Conservation (phyloP, 495 filamentous ascomycete species). For the Choiromyces venosus region DNA sequence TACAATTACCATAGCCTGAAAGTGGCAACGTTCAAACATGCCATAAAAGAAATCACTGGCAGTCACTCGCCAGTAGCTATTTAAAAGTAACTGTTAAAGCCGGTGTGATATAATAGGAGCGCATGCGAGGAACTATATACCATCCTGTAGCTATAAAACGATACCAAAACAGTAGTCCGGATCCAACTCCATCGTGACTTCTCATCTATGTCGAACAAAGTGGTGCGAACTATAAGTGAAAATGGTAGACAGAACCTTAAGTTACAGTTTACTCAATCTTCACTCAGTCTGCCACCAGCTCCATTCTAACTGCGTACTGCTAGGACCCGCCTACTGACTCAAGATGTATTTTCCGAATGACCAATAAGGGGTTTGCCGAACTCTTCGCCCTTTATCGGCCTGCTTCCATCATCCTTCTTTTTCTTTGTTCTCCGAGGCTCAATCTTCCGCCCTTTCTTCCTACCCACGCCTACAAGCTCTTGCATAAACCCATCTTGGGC, state of each 20-base stretch:
- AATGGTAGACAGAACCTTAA: background rate
- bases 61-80: background rate
- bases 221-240: background rate
- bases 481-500: conserved; percentile 22
- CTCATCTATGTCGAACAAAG: background rate
- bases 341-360: background rate
- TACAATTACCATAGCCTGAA: background rate
- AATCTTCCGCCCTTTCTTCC: background rate
- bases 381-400: background rate
- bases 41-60: background rate
- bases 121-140: background rate
- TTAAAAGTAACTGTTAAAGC: background rate
- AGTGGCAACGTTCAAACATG: background rate
- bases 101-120: background rate
- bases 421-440: background rate
- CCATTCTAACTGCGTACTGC: background rate
- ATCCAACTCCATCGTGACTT: background rate
- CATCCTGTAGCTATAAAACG: background rate
- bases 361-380: background rate
- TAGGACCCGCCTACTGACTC: background rate
- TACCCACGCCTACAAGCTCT: background rate
- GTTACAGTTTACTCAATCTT: background rate
- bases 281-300: background rate
- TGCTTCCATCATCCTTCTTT: background rate
- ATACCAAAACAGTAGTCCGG: background rate